Conservation (phyloP, 257 asterid genomes). For the Salvia hispanica region DNA sequence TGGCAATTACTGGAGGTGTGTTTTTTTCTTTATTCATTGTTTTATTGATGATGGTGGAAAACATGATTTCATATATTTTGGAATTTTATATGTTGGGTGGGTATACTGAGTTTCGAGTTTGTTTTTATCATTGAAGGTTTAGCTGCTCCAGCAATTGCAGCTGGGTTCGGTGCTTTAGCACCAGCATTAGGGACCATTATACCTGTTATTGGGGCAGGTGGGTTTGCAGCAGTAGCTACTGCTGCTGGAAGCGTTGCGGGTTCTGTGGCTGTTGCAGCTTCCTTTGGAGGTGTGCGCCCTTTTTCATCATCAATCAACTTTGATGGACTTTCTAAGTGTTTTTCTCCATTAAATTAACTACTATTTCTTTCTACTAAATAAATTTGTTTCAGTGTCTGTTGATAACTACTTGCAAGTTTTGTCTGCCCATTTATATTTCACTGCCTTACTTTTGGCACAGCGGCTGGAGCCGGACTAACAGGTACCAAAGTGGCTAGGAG, state of each 20-base stretch:
- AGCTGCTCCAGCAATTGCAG: slow-evolving; percentile 99
- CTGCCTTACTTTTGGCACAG: slow-evolving; percentile 42
- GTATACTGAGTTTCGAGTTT: slow-evolving; percentile 18
- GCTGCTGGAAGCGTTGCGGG: slow-evolving; percentile 99
- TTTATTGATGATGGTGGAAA: not conserved
- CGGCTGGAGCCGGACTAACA: slow-evolving; percentile 99
- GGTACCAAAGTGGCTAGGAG: slow-evolving; percentile 93
- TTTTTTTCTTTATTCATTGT: not conserved
- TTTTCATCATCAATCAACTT: slow-evolving; percentile 21
- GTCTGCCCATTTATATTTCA: slow-evolving; percentile 1
- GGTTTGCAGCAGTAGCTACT: slow-evolving; percentile 88
- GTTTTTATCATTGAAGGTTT: slow-evolving; percentile 47
- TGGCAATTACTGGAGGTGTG: slow-evolving; percentile 96
- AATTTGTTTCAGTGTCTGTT: not conserved
- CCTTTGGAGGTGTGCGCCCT: slow-evolving; percentile 75
- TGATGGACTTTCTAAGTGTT: not conserved
- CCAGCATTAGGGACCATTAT: slow-evolving; percentile 86
- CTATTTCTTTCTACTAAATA: slow-evolving; percentile 16
- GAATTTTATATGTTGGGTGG: slow-evolving; percentile 22
- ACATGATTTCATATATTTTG: not conserved
- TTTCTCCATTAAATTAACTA: not conserved
- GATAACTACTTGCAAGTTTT: slow-evolving; percentile 2
- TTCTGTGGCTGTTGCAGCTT: slow-evolving; percentile 97
- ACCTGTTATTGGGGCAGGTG: slow-evolving; percentile 94
- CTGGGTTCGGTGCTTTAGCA: slow-evolving; percentile 88